Evolutionary conservation across 306 rosid genomes (phyloP).

Genomic region (Elaeagnus macrophylla): DNA sequence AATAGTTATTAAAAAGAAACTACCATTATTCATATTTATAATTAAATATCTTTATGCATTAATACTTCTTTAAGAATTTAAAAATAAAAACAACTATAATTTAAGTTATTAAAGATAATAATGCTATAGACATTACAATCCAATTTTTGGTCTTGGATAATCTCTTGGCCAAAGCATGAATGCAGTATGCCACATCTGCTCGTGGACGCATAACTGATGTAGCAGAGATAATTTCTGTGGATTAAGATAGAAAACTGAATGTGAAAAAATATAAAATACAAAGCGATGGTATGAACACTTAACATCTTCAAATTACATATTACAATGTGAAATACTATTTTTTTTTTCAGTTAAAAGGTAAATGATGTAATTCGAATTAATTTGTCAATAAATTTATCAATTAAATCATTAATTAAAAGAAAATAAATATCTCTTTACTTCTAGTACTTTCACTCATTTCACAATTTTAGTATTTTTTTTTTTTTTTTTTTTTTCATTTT

Average conservation of each 20-base stretch:
- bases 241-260: constrained; percentile 5
- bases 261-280: background rate
- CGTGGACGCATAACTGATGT: constrained; percentile 72
- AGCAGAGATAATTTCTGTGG: constrained; percentile 65
- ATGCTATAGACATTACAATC: constrained; percentile 42
- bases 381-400: too few species aligned
- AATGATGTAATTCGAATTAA: too few species aligned
- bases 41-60: too few species aligned
- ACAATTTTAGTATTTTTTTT: too few species aligned
- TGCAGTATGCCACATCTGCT: constrained; percentile 86
- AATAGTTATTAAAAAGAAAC: too few species aligned
- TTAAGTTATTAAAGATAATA: background rate
- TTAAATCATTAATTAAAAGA: too few species aligned
- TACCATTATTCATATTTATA: too few species aligned
- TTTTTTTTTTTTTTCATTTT: too few species aligned
- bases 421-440: too few species aligned
- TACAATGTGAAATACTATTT: too few species aligned
- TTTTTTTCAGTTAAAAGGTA: too few species aligned
- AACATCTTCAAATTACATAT: background rate
- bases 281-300: background rate
- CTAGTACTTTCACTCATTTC: too few species aligned
- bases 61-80: background rate
- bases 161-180: constrained; percentile 66
- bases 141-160: constrained; percentile 73
- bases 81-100: background rate